phyloP scores from a whole-genome alignment of 139 green algal species.

The Trebouxia sp. region DNA sequence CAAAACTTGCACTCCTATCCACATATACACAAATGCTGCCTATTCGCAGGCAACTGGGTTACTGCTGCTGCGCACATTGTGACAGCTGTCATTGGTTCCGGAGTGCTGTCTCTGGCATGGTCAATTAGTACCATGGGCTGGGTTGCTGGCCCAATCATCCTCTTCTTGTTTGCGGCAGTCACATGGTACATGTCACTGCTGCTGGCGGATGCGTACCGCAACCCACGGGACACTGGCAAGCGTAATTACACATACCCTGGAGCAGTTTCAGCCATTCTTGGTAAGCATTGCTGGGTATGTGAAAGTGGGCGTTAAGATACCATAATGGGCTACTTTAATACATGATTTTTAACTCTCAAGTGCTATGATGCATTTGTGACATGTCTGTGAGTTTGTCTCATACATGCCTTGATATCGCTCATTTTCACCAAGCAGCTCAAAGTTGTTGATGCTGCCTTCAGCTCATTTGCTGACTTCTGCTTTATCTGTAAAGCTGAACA shows the following conservation, averaged over 20 bases:
- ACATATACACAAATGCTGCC: neutral
- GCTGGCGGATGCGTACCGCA: slow-evolving; percentile 47
- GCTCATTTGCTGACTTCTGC: too few species aligned
- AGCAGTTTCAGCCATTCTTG: slow-evolving; percentile 29
- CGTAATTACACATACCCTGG: slow-evolving; percentile 36
- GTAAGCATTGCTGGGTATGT: slow-evolving; percentile 17
- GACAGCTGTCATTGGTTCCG: slow-evolving; percentile 27
- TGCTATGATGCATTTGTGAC: too few species aligned
- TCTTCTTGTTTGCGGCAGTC: slow-evolving; percentile 45
- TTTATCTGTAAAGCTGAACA: too few species aligned
- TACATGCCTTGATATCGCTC: too few species aligned
- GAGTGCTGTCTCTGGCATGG: slow-evolving; percentile 24
- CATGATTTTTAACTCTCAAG: too few species aligned
- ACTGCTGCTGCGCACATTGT: slow-evolving; percentile 23
- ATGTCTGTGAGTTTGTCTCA: too few species aligned
- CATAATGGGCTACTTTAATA: slow-evolving; percentile 19
- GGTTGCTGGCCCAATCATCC: slow-evolving; percentile 27
- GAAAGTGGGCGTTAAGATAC: slow-evolving; percentile 16
- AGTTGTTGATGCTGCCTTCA: too few species aligned
- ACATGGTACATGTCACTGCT: slow-evolving; percentile 41
- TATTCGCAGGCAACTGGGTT: slow-evolving; percentile 10
- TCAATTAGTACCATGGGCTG: slow-evolving; percentile 13
- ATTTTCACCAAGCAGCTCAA: too few species aligned
- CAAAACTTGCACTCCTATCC: too few species aligned
- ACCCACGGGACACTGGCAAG: neutral